phyloP scores from a whole-genome alignment of 2,329 filamentous ascomycete genomes.

The Aspergillus terreus region DNA sequence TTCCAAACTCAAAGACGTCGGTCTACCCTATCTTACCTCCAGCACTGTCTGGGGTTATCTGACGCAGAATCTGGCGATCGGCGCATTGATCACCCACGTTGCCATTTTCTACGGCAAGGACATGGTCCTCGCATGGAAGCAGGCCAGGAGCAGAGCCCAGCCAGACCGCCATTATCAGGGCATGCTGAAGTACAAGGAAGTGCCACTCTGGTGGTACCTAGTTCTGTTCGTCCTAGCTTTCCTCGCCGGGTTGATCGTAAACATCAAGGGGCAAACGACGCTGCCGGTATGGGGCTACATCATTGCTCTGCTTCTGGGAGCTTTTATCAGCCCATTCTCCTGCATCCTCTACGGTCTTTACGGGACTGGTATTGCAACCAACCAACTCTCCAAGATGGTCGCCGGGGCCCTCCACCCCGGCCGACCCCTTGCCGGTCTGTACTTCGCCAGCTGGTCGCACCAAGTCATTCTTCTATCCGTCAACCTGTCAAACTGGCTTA shows the following conservation, averaged over 20 bases:
- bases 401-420: conserved; percentile 22
- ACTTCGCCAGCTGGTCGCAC: conserved; percentile 28
- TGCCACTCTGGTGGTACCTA: conserved; percentile 58
- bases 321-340: conserved; percentile 49
- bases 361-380: conserved; percentile 16
- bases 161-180: too few species aligned
- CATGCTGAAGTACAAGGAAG: conserved; percentile 47
- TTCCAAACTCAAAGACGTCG: too few species aligned
- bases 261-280: conserved; percentile 46
- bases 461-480: conserved; percentile 24
- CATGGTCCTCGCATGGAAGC: too few species aligned
- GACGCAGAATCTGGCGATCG: too few species aligned
- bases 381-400: conserved; percentile 26
- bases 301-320: conserved; percentile 39
- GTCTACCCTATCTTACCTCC: too few species aligned
- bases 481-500: conserved; percentile 20
- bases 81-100: too few species aligned
- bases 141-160: too few species aligned
- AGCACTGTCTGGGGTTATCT: too few species aligned
- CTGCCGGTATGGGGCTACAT: conserved; percentile 49
- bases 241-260: conserved; percentile 46
- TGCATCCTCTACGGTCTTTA: conserved; percentile 19
- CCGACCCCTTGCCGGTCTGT: conserved; percentile 22
- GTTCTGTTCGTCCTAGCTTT: conserved; percentile 50
- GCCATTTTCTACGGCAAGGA: too few species aligned